Evolutionary conservation across 2,329 filamentous ascomycete genomes (phyloP), one percentile per base, ranked within the genome.

Genomic region (Sarocladium kiliense): DNA sequence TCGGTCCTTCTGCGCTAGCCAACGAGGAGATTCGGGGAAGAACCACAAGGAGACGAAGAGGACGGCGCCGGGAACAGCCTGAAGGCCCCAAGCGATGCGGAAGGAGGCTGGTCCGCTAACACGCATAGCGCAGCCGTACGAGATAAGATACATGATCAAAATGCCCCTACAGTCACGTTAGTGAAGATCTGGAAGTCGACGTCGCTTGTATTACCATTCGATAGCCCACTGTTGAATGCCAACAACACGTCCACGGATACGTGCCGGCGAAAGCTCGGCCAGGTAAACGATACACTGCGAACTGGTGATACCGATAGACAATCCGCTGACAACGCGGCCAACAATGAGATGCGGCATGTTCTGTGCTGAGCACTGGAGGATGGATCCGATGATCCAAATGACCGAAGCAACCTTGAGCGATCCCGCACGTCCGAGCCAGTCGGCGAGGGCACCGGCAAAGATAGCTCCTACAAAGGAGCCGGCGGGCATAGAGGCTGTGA

Each of bases 161-260:
- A 87, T 87, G 59, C 82, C 85, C 78, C 78, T 14, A 14, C 2
- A n/a, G 47, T 61, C 34, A 39, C 16, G 1, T 11, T 10, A 23
- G 59, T n/a, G n/a, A n/a, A n/a, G n/a, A n/a, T n/a, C n/a, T n/a
- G n/a, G n/a, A n/a, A n/a, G n/a, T n/a, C n/a, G n/a, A n/a, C n/a
- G n/a, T n/a, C n/a, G n/a, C n/a, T n/a, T n/a, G n/a, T n/a, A n/a
- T n/a, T 69, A 69, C 68, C 69, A 88, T 60, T 87, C 88, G 58
- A 91, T 90, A 25, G 86, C 85, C 75, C 86, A 87, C 67, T 91
- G 87, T 66, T 91, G 87, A 42, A 82, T 79, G 54, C 86, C 84
- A 16, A 91, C 85, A 32, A 91, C 76, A 42, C 84, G 78, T 16
- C 86, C 86, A 58, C 86, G 79, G 58, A 70, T 76, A 34, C 68